Conservation (phyloP, 1,284 basidiomycete species). For the Heliocybe sulcata region DNA sequence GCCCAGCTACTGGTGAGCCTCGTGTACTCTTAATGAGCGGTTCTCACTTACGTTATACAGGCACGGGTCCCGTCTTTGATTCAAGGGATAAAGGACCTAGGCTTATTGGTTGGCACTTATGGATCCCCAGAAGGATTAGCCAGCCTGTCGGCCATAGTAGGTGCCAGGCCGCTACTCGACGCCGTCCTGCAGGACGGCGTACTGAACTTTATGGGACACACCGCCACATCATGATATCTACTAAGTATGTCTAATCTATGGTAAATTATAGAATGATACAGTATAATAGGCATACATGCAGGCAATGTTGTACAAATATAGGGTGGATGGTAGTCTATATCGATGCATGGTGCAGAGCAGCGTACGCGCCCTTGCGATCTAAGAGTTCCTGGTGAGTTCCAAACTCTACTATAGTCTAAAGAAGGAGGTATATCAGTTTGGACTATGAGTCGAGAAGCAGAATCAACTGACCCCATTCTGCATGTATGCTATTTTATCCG, state of each 20-base stretch:
- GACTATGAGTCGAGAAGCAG: not conserved
- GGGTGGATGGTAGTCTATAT: slow-evolving; percentile 25
- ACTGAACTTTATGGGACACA: slow-evolving; percentile 35
- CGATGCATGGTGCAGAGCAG: slow-evolving; percentile 63
- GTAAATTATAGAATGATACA: not conserved
- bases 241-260: not conserved
- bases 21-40: not conserved
- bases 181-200: slow-evolving; percentile 56
- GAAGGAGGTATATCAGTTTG: slow-evolving; percentile 6
- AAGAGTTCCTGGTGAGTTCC: slow-evolving; percentile 75
- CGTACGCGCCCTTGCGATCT: slow-evolving; percentile 53
- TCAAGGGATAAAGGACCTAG: slow-evolving; percentile 80
- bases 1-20: slow-evolving; percentile 71
- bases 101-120: slow-evolving; percentile 81
- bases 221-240: not conserved
- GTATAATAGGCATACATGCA: not conserved
- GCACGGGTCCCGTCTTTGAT: slow-evolving; percentile 77
- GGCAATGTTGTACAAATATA: not conserved
- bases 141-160: slow-evolving; percentile 30
- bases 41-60: slow-evolving; percentile 23
- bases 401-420: slow-evolving; percentile 70
- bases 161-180: slow-evolving; percentile 49
- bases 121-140: slow-evolving; percentile 44
- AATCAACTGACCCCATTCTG: slow-evolving; percentile 59
- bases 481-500: slow-evolving; percentile 83